These are phyloP conservation scores for Heteromeles arbutifolia DNA, from an alignment of 306 rosid genomes.

Conservation along the genomic window DNA sequence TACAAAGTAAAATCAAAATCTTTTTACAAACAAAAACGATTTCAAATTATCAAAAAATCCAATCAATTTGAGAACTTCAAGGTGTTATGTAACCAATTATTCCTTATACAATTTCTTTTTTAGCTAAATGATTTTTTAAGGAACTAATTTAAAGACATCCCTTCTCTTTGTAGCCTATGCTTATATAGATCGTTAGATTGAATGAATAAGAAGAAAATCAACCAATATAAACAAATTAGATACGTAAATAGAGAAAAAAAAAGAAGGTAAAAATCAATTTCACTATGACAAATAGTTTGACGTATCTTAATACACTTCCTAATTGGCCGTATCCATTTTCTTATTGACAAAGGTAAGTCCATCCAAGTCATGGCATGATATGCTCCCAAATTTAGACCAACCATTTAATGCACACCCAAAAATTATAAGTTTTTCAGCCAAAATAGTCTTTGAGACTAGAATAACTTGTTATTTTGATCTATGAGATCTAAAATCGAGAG, in stretches of 20 bases:
- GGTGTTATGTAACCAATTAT: background rate
- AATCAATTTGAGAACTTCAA: background rate
- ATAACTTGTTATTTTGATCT: too few species aligned
- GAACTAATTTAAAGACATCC: background rate
- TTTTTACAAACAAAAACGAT: background rate
- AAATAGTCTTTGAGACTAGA: too few species aligned
- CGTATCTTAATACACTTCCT: background rate
- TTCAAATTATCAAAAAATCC: background rate
- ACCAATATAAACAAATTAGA: too few species aligned
- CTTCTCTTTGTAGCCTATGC: background rate
- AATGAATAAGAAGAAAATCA: too few species aligned
- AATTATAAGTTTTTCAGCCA: too few species aligned
- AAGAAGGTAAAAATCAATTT: too few species aligned
- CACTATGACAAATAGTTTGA: background rate
- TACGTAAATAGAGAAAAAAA: too few species aligned
- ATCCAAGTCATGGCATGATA: background rate
- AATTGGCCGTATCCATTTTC: background rate
- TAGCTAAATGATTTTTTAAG: background rate
- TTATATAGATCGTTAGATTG: too few species aligned
- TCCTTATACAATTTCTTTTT: too few species aligned
- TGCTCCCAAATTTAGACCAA: background rate
- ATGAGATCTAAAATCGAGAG: too few species aligned
- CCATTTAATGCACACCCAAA: background rate
- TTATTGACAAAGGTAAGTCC: background rate
- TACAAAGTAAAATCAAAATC: background rate